Conservation (phyloP, 495 filamentous ascomycete genomes). For the Oidiodendron maius region DNA sequence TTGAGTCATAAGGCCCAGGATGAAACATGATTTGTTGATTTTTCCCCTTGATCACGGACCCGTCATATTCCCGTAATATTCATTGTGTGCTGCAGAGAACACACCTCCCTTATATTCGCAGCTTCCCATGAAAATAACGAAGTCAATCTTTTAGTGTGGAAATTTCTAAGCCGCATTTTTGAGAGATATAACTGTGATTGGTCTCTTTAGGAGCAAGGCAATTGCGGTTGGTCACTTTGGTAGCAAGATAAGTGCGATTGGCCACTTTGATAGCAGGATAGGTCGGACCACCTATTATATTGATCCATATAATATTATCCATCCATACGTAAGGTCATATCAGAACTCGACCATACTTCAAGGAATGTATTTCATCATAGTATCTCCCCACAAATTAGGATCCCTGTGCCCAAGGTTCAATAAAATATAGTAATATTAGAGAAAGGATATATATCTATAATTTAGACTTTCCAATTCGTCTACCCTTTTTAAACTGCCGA, state of each 20-base stretch:
- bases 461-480: not conserved
- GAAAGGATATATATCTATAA: not conserved
- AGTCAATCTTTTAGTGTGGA: not conserved
- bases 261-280: constrained; percentile 2
- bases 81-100: not conserved
- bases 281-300: not conserved
- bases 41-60: not conserved
- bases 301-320: not conserved
- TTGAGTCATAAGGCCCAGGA: constrained; percentile 2
- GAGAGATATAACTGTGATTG: constrained; percentile 1
- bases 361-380: not conserved
- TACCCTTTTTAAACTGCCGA: not conserved
- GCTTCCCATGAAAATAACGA: not conserved
- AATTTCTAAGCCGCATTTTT: not conserved
- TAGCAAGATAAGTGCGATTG: constrained; percentile 1
- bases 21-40: not conserved
- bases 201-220: too few relatives aligned
- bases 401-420: not conserved
- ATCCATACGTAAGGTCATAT: too few relatives aligned
- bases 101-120: not conserved
- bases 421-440: too few relatives aligned
- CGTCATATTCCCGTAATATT: too few relatives aligned
- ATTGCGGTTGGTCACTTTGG: constrained; percentile 5
- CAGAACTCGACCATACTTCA: not conserved
- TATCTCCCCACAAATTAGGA: not conserved